Evolutionary conservation across 2,329 filamentous ascomycete genomes (phyloP), one percentile per base, ranked within the genome.

Genomic region (Anisogramma anomala): DNA sequence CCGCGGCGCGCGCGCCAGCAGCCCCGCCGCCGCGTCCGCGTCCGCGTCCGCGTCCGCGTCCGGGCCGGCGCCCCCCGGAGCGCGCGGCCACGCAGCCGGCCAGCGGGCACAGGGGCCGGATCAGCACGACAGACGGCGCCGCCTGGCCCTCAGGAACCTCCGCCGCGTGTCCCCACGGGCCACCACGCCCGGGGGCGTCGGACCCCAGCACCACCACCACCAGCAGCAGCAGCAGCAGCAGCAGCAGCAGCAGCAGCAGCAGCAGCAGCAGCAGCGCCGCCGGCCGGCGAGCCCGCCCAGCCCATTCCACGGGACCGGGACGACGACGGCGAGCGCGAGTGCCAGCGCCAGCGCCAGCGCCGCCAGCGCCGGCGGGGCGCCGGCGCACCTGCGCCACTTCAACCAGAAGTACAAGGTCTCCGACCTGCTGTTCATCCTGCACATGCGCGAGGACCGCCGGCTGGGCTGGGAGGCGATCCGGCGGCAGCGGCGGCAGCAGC

Each of bases 301-400:
- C n/a, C 10, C 18, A n/a, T n/a, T n/a, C n/a, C n/a, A n/a, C n/a
- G n/a, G n/a, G n/a, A n/a, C n/a, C n/a, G n/a, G n/a, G n/a, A n/a
- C n/a, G n/a, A n/a, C n/a, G n/a, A n/a, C n/a, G n/a, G n/a, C n/a
- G n/a, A n/a, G n/a, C n/a, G n/a, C n/a, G n/a, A n/a, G n/a, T n/a
- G n/a, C n/a, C n/a, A n/a, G n/a, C n/a, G n/a, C n/a, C n/a, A n/a
- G n/a, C n/a, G n/a, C n/a, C n/a, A n/a, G n/a, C n/a, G n/a, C n/a
- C n/a, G n/a, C n/a, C n/a, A n/a, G n/a, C n/a, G n/a, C n/a, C n/a
- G n/a, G n/a, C n/a, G n/a, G n/a, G n/a, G n/a, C n/a, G n/a, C n/a
- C n/a, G n/a, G n/a, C n/a, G n/a, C n/a, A n/a, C n/a, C n/a, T n/a
- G 39, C 46, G 42, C 22, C 46, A 48, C 36, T 48, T 48, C 39